Percentiles rank a stretch among this genome's conserved stretches.
Conservation (phyloP, 345 rosid genomes). For the Barbarea vulgaris region DNA sequence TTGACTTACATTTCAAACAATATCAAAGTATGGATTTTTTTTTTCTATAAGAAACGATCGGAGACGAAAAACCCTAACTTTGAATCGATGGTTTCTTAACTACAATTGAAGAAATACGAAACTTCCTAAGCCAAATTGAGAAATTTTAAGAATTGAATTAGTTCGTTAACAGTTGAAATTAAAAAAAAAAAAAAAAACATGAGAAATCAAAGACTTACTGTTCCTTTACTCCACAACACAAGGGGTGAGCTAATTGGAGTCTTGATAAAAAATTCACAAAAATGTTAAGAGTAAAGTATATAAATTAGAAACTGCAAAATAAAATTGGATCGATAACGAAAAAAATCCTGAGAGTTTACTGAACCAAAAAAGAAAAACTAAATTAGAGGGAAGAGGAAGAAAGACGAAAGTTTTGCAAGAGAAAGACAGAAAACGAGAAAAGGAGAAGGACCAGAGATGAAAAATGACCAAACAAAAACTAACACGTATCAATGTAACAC, state of each 20-base stretch:
- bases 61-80: not conserved
- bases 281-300: not conserved
- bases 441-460: not conserved
- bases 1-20: not conserved
- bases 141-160: not conserved
- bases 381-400: not conserved
- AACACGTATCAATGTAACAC: not conserved
- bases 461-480: not conserved
- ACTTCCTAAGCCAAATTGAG: not conserved
- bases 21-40: not conserved
- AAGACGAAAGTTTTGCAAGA: not conserved
- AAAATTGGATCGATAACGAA: not conserved
- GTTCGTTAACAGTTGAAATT: not conserved
- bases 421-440: not conserved
- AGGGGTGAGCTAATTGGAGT: not conserved
- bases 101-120: not conserved
- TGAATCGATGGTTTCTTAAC: not conserved
- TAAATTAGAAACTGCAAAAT: not conserved
- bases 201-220: slow-evolving; percentile 3
- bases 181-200: too few species aligned
- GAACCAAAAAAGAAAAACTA: not conserved
- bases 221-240: not conserved
- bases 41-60: not conserved
- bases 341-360: not conserved
- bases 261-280: not conserved